phyloP scores from a whole-genome alignment of 208 protist species.

The Leishmania turanica region DNA sequence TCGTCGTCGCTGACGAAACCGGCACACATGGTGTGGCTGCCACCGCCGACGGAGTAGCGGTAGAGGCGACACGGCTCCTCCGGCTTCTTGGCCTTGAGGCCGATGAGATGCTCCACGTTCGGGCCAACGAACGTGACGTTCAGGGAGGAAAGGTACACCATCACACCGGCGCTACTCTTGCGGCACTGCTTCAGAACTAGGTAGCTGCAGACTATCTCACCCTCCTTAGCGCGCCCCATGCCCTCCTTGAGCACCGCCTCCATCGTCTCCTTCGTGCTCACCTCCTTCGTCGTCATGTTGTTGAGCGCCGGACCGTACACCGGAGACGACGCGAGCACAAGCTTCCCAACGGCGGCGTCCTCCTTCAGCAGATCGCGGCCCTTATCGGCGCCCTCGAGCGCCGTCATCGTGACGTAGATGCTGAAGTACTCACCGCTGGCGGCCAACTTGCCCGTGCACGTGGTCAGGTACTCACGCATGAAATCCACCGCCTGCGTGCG shows the following conservation, averaged over 20 bases:
- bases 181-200: conserved; percentile 70
- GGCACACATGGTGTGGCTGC: conserved; percentile 48
- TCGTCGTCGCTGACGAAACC: conserved; percentile 42
- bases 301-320: conserved; percentile 70
- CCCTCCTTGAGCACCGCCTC: conserved; percentile 38
- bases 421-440: conserved; percentile 46
- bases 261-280: conserved; percentile 36
- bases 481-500: conserved; percentile 36
- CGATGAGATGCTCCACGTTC: conserved; percentile 46
- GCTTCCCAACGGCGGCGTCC: conserved; percentile 41
- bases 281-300: conserved; percentile 47
- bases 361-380: conserved; percentile 69
- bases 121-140: conserved; percentile 55
- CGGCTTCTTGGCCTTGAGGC: conserved; percentile 52
- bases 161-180: conserved; percentile 31
- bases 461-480: conserved; percentile 50
- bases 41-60: conserved; percentile 75
- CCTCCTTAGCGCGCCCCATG: conserved; percentile 40
- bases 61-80: conserved; percentile 51
- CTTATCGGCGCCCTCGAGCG: conserved; percentile 51
- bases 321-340: conserved; percentile 60
- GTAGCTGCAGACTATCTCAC: conserved; percentile 62
- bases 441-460: conserved; percentile 47
- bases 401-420: conserved; percentile 58
- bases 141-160: conserved; percentile 72